Percentiles rank a stretch among this genome's conserved stretches.
phyloP scores from a whole-genome alignment of 805 yeast species.

The Kuraishia cidri region DNA sequence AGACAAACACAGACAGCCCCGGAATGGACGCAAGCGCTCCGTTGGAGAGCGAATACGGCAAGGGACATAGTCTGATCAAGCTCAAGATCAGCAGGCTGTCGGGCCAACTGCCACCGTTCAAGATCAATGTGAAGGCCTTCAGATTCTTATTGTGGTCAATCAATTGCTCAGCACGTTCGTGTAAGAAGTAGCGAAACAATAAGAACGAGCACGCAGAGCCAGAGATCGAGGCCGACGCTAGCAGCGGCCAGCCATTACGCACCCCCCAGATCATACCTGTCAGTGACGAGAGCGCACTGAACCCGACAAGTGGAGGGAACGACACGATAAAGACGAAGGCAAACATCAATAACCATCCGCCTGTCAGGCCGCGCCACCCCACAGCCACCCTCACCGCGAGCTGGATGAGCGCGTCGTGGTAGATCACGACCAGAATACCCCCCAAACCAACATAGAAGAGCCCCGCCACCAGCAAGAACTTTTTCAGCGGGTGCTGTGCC shows the following conservation, averaged over 20 bases:
- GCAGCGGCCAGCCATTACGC: constrained; percentile 64
- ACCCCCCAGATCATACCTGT: constrained; percentile 82
- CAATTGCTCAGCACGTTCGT: constrained; percentile 47
- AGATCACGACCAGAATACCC: constrained; percentile 15
- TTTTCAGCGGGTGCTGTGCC: neutral
- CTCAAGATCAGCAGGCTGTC: constrained; percentile 60
- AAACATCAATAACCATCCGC: constrained; percentile 39
- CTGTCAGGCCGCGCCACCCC: constrained; percentile 26
- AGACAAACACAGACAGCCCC: constrained; percentile 52
- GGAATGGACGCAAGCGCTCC: constrained; percentile 91
- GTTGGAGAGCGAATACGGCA: constrained; percentile 87
- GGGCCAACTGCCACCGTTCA: constrained; percentile 43
- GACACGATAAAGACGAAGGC: constrained; percentile 53
- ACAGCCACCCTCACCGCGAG: constrained; percentile 33
- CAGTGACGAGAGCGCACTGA: constrained; percentile 54
- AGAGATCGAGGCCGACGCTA: constrained; percentile 56
- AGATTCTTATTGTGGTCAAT: constrained; percentile 56
- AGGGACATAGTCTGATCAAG: constrained; percentile 77
- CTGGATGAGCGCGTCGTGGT: constrained; percentile 26
- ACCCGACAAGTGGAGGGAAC: constrained; percentile 90
- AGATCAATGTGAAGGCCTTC: constrained; percentile 63
- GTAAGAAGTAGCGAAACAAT: constrained; percentile 51
- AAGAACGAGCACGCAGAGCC: constrained; percentile 77
- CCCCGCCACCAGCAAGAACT: constrained; percentile 6
- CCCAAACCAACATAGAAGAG: constrained; percentile 1